A percentile compares a stretch with the other conserved stretches of the same genome.
These are phyloP conservation scores for Monosporozyma unispora DNA, from an alignment of 805 yeast species.

Conservation along the genomic window DNA sequence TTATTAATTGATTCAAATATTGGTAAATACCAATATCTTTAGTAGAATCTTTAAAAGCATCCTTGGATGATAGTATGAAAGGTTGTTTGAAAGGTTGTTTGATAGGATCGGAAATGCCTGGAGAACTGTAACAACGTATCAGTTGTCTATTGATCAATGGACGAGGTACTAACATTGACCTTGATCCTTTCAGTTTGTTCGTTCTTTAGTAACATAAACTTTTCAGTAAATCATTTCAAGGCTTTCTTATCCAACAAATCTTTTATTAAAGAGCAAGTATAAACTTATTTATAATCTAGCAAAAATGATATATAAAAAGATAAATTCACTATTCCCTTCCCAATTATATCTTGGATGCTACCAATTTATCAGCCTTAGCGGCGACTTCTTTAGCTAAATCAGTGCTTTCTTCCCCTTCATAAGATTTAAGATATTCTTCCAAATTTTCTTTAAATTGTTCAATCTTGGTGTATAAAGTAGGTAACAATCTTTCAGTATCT, in stretches of 20 bases:
- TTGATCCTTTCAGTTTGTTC: not conserved
- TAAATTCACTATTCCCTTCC: too few relatives aligned
- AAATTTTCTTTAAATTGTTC: slow-evolving; percentile 33
- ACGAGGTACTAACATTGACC: not conserved
- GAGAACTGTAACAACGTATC: not conserved
- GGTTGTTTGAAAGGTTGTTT: not conserved
- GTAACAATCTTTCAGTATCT: slow-evolving; percentile 47
- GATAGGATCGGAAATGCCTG: not conserved
- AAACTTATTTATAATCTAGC: not conserved
- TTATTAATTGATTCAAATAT: not conserved
- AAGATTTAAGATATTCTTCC: slow-evolving; percentile 32
- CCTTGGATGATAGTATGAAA: slow-evolving; percentile 2
- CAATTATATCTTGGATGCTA: slow-evolving; percentile 8
- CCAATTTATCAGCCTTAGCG: slow-evolving; percentile 20
- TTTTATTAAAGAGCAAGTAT: not conserved
- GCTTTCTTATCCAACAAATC: not conserved
- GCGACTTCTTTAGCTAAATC: slow-evolving; percentile 22
- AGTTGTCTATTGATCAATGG: not conserved
- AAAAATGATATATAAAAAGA: not conserved
- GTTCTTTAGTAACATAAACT: not conserved
- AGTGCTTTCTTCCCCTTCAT: slow-evolving; percentile 30
- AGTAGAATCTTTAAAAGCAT: slow-evolving; percentile 7
- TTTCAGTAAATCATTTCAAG: not conserved
- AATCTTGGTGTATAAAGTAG: slow-evolving; percentile 39
- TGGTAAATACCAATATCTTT: slow-evolving; percentile 7